phyloP scores from a whole-genome alignment of 768 basidiomycete genomes.

The Leccinum fibrillosum region DNA sequence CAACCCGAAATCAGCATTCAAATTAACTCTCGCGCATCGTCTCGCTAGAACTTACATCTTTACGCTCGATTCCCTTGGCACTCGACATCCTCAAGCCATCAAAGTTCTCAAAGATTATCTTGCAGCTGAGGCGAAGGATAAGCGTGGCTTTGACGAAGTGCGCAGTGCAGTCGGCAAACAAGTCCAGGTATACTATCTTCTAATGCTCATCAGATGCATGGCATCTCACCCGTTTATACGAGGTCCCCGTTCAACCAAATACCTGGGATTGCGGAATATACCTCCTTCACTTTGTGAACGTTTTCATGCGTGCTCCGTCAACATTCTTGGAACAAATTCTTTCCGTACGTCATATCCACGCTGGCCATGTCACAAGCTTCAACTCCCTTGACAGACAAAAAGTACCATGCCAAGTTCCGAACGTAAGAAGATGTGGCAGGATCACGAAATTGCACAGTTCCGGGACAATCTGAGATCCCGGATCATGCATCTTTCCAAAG shows the following conservation, averaged over 20 bases:
- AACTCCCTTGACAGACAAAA: constrained; percentile 24
- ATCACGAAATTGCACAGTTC: constrained; percentile 40
- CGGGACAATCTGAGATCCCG: constrained; percentile 43
- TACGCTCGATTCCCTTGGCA: constrained; percentile 86
- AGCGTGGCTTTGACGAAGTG: constrained; percentile 43
- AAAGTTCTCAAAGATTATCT: constrained; percentile 68
- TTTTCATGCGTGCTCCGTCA: constrained; percentile 65
- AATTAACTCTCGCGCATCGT: not conserved
- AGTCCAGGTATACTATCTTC: constrained; percentile 44
- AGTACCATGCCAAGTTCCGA: constrained; percentile 34
- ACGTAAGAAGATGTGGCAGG: constrained; percentile 52
- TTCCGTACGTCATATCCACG: constrained; percentile 15
- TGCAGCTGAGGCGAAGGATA: constrained; percentile 72
- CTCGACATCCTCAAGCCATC: constrained; percentile 61
- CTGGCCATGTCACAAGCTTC: not conserved
- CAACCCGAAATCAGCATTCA: not conserved
- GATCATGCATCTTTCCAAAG: constrained; percentile 47
- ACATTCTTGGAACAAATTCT: constrained; percentile 50
- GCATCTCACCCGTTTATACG: constrained; percentile 1
- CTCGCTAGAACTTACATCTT: constrained; percentile 69
- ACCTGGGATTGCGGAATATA: constrained; percentile 92
- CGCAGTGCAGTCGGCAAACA: constrained; percentile 43
- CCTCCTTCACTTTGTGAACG: constrained; percentile 80
- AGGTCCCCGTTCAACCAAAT: constrained; percentile 90
- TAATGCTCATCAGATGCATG: not conserved